Conservation (phyloP, 1,284 basidiomycete species). For the Malassezia furfur region DNA sequence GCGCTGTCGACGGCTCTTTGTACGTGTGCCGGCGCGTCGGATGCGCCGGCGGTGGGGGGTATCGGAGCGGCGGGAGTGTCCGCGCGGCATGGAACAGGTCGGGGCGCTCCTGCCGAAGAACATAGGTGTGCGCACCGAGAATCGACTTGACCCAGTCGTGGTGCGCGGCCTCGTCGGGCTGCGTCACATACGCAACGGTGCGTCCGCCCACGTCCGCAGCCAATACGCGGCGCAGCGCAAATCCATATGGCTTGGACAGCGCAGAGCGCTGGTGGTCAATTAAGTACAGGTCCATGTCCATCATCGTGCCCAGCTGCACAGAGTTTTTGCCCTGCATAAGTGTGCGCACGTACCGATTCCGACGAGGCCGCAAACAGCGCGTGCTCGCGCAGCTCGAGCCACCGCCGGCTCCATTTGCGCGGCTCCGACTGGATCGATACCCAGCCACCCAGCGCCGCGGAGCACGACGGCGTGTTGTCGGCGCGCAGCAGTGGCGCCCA, state of each 20-base stretch:
- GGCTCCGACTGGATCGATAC: constrained; percentile 38
- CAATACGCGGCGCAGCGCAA: constrained; percentile 37
- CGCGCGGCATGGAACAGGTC: constrained; percentile 22
- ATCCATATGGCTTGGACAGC: constrained; percentile 36
- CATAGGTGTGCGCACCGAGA: constrained; percentile 38
- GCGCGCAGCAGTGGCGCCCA: constrained; percentile 31
- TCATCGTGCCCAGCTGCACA: constrained; percentile 31
- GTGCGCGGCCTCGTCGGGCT: constrained; percentile 38
- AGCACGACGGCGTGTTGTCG: constrained; percentile 28
- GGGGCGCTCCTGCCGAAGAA: constrained; percentile 39
- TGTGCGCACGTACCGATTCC: constrained; percentile 24
- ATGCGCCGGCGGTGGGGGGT: neutral
- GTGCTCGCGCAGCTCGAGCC: constrained; percentile 46
- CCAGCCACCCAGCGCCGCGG: constrained; percentile 36
- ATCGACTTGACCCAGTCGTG: constrained; percentile 43
- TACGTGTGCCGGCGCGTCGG: neutral
- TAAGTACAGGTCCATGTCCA: constrained; percentile 40
- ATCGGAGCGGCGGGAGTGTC: neutral
- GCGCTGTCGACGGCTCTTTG: neutral
- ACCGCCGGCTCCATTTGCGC: constrained; percentile 41
- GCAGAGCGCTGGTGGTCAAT: constrained; percentile 27
- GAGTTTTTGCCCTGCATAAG: constrained; percentile 35
- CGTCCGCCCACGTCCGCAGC: constrained; percentile 13
- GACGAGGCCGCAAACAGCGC: constrained; percentile 39
- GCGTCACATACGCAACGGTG: constrained; percentile 36